Conservation (phyloP, 345 rosid species). For the Melastoma malabathricum region DNA sequence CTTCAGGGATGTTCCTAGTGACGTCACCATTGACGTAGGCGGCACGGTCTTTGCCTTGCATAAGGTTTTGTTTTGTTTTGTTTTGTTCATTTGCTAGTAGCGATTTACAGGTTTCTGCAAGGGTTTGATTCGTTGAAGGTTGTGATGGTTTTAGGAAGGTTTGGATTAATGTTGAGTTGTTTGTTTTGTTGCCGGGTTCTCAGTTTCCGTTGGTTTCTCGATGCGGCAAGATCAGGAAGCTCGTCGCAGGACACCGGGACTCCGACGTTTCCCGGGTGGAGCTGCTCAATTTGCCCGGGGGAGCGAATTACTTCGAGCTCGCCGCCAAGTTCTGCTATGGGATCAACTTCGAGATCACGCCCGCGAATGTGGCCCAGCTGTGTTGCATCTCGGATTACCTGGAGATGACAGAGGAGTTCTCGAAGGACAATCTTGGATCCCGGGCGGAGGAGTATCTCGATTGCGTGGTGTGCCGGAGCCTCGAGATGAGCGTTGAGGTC, state of each 20-base stretch:
- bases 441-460: constrained; percentile 88
- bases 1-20: constrained; percentile 87
- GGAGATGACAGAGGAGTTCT: constrained; percentile 85
- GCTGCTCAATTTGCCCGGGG: constrained; percentile 87
- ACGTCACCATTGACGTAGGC: constrained; percentile 65
- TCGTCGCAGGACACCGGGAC: constrained; percentile 83
- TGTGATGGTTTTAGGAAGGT: no score
- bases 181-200: no score
- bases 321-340: constrained; percentile 20
- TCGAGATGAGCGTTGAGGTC: constrained; percentile 80
- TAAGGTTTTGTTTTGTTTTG: constrained; percentile 30
- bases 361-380: constrained; percentile 78
- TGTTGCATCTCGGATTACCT: constrained; percentile 80
- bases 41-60: constrained; percentile 73
- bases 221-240: constrained; percentile 69
- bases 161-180: no score
- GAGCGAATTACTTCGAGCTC: constrained; percentile 65
- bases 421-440: constrained; percentile 73
- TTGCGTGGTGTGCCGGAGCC: constrained; percentile 70
- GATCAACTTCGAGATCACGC: constrained; percentile 82
- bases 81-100: no score
- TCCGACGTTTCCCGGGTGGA: constrained; percentile 80
- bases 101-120: no score
- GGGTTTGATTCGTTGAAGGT: no score
- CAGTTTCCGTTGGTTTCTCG: constrained; percentile 94